Conservation (phyloP, 2,329 filamentous ascomycete genomes). For the Epichloe coenophiala region DNA sequence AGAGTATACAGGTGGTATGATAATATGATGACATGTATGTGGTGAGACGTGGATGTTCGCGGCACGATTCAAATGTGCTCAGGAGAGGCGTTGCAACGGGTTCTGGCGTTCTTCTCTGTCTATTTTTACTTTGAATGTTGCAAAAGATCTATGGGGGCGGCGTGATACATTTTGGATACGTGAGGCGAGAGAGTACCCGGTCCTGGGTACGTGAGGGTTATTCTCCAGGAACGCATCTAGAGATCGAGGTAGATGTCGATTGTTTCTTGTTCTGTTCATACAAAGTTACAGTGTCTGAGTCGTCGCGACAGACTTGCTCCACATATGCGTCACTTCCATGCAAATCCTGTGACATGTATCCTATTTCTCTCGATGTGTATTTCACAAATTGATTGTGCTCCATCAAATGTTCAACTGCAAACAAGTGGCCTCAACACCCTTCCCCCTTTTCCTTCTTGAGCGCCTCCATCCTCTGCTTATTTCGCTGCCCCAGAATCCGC, state of each 20-base stretch:
- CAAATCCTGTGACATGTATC: not conserved
- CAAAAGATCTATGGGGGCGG: not conserved
- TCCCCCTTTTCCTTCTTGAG: constrained; percentile 20
- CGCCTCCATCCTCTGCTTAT: constrained; percentile 45
- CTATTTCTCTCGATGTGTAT: too few relatives aligned
- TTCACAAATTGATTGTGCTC: too few relatives aligned
- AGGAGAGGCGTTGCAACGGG: not conserved
- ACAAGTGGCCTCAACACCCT: too few relatives aligned
- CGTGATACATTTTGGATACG: not conserved
- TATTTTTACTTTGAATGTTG: not conserved
- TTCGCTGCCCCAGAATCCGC: constrained; percentile 53
- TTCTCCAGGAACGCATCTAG: not conserved
- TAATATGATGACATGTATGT: not conserved
- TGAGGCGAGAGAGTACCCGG: not conserved
- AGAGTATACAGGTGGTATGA: not conserved
- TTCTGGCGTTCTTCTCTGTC: not conserved
- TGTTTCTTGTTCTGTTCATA: not conserved
- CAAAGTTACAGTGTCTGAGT: not conserved
- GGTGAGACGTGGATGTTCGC: not conserved
- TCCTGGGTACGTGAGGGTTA: not conserved
- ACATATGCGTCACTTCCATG: too few relatives aligned
- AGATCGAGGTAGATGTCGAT: not conserved
- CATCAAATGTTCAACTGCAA: too few relatives aligned
- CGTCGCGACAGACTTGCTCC: not conserved
- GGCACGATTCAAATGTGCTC: not conserved